Base-by-base conservation (phyloP, 2,329 filamentous ascomycete genomes). In the Exophiala aquamarina region DNA sequence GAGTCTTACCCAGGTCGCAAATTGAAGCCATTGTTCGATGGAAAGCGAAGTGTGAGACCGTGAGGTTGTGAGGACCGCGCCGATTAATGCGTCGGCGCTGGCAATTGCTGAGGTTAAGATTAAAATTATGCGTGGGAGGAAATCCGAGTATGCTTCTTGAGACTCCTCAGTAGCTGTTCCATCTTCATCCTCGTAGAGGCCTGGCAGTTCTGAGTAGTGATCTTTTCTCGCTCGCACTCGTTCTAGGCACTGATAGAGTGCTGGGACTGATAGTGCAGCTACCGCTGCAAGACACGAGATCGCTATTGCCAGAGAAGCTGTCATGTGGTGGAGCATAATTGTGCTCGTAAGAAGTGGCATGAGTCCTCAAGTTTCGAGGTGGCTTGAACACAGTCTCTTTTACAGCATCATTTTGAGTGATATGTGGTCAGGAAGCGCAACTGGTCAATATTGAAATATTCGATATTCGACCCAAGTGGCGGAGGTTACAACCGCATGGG, bases 161-260 rank as follows among this genome's bases (percentile, higher is more conserved):
- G 82, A 81, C 60, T 85, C 81, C 32, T 79, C 74, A 0, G 82
- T 85, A 23, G 83, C 84, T 54, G 77, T 73, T 39, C 87, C 87
- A 66, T 91, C 87, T 52, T 75, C 68, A 60, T 91, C 87, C 57
- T 82, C 71, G 60, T 90, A 90, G 10, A 74, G 69, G 9, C 75
- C 67, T 11, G 58, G 59, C 9, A 54, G 26, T 21, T 45, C 31
- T 20, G 48, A 47, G 42, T 53, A 49, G 7, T 55, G 50, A 18
- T 39, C 44, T 21, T 53, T 52, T 34, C 31, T 45, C 8, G 39
- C 33, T 18, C 42, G 50, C 19, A 53, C 4, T 14, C 48, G 41
- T 17, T 26, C 10, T 15, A 52, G 8, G 33, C 39, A 19, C 26
- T 53, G 51, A 14, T 34, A 37, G 18, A 46, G 32, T 17, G 49